Conservation (phyloP, 192 early-diverging fungal species). For the Pecoramyces ruminantium region DNA sequence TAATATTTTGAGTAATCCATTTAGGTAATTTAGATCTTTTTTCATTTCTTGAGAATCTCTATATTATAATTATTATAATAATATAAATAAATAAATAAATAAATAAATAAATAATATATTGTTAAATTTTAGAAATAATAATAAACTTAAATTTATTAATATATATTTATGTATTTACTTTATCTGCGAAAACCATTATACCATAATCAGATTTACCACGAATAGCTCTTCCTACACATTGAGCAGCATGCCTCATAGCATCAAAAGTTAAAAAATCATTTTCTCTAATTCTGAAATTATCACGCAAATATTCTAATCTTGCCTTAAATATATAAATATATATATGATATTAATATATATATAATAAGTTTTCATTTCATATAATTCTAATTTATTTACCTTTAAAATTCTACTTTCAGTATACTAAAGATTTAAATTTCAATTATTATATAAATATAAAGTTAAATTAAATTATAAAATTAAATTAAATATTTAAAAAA, state of each 20-base stretch:
- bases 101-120: too few relatives aligned
- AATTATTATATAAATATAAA: neutral
- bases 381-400: conserved; percentile 9
- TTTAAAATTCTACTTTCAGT: conserved; percentile 89
- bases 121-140: too few relatives aligned
- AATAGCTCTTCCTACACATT: conserved; percentile 94
- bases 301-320: conserved; percentile 83
- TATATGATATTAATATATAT: too few relatives aligned
- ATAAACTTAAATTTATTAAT: too few relatives aligned
- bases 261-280: conserved; percentile 99
- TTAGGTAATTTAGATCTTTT: conserved; percentile 90
- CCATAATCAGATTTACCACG: conserved; percentile 98
- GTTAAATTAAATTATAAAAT: neutral
- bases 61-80: too few relatives aligned
- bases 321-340: conserved; percentile 24
- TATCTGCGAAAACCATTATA: conserved; percentile 97
- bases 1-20: conserved; percentile 87
- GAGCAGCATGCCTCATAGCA: conserved; percentile 95
- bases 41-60: conserved; percentile 82
- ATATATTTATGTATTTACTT: conserved; percentile 26
- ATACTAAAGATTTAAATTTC: conserved; percentile 34
- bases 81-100: too few relatives aligned
- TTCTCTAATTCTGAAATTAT: conserved; percentile 83
- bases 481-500: neutral
- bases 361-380: too few relatives aligned